A percentile compares a stretch with the other conserved stretches of the same genome.
These are phyloP conservation scores for Phialemoniopsis sp. DNA, from an alignment of 2,329 filamentous ascomycete genomes.

Conservation along the genomic window DNA sequence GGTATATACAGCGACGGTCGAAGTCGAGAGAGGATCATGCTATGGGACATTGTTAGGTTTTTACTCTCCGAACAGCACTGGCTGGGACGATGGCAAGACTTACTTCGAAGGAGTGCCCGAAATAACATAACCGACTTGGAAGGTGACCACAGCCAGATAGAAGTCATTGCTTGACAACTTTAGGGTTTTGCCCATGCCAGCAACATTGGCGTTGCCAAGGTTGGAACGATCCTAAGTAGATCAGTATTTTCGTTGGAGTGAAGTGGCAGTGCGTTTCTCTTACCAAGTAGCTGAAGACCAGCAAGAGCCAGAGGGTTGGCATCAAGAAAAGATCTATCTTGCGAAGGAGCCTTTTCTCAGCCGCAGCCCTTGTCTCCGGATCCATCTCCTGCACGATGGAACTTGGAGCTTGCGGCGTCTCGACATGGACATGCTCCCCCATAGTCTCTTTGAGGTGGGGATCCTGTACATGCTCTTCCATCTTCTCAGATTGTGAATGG, in stretches of 20 bases:
- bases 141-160: slow-evolving; percentile 50
- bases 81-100: too few relatives aligned
- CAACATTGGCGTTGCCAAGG: slow-evolving; percentile 43
- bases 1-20: slow-evolving; percentile 31
- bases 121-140: slow-evolving; percentile 61
- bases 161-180: slow-evolving; percentile 52
- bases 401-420: too few relatives aligned
- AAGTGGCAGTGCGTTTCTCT: slow-evolving; percentile 32
- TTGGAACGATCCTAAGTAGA: not conserved
- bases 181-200: slow-evolving; percentile 18
- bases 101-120: too few relatives aligned
- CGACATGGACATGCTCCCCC: too few relatives aligned
- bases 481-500: too few relatives aligned
- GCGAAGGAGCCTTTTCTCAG: slow-evolving; percentile 11
- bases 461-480: too few relatives aligned
- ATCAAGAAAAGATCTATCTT: slow-evolving; percentile 26
- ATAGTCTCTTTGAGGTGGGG: too few relatives aligned
- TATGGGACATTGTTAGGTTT: too few relatives aligned
- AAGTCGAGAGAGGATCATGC: slow-evolving; percentile 35
- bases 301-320: slow-evolving; percentile 50
- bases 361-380: too few relatives aligned
- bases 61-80: too few relatives aligned
- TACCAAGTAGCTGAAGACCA: slow-evolving; percentile 50
- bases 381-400: too few relatives aligned
- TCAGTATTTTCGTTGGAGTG: not conserved